Conservation (phyloP, 108 stramenopile species). For the Fragilariopsis cylindrus region DNA sequence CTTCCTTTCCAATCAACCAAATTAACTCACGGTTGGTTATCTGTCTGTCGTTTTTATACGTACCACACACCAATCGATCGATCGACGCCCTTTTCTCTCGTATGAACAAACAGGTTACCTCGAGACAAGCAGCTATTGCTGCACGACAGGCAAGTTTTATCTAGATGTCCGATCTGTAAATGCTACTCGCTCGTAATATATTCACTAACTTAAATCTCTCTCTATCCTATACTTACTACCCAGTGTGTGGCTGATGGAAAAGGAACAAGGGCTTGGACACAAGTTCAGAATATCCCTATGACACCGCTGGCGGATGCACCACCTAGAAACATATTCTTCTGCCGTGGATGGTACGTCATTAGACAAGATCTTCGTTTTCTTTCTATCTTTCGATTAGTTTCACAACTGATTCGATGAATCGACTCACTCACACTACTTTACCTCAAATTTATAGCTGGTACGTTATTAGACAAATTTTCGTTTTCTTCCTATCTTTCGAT, state of each 20-base stretch:
- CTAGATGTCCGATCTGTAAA: no score
- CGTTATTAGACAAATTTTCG: neutral
- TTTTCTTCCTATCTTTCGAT: neutral
- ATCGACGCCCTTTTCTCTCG: no score
- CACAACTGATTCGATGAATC: neutral
- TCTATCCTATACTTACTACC: no score
- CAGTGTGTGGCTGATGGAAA: conserved; percentile 73
- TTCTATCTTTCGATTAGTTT: neutral
- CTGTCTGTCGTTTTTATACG: no score
- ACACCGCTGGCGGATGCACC: conserved; percentile 87
- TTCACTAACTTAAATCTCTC: no score
- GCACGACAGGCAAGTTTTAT: conserved; percentile 44
- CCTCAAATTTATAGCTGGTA: neutral
- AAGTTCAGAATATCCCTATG: conserved; percentile 63
- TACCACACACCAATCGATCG: no score
- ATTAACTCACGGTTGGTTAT: no score
- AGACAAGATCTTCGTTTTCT: neutral
- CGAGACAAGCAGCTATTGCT: conserved; percentile 82
- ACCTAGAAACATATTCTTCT: conserved; percentile 65
- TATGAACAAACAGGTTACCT: conserved; percentile 28
- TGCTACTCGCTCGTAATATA: no score
- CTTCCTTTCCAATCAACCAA: no score
- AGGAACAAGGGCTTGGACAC: conserved; percentile 66
- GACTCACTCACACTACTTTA: neutral
- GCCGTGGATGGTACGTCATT: conserved; percentile 40